Conservation (phyloP, 352 stramenopile species). For the Globisporangium orthogonon region DNA sequence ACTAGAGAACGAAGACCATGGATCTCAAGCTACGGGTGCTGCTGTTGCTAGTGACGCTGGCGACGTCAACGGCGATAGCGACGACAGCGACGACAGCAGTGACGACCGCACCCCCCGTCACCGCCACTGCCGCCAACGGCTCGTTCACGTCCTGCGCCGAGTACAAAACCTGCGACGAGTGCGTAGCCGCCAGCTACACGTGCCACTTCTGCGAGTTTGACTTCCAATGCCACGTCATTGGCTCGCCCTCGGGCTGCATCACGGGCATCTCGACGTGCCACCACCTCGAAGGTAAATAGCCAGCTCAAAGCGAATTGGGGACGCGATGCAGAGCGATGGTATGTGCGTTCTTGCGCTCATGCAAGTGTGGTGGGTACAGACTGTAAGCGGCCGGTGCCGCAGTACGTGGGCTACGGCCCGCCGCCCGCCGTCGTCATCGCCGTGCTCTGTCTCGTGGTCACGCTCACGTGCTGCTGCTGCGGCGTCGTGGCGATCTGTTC, state of each 20-base stretch:
- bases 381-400: constrained; percentile 61
- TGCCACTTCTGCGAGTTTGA: constrained; percentile 84
- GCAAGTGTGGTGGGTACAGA: constrained; percentile 22
- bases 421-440: constrained; percentile 78
- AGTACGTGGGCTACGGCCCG: constrained; percentile 78
- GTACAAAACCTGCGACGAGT: constrained; percentile 72
- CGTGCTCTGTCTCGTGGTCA: constrained; percentile 76
- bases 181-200: constrained; percentile 58
- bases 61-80: no score
- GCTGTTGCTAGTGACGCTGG: not conserved
- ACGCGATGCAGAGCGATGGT: no score
- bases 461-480: constrained; percentile 77
- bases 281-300: constrained; percentile 52
- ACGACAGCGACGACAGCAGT: not conserved
- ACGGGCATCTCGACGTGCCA: constrained; percentile 75
- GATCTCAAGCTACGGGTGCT: not conserved
- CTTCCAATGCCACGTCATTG: constrained; percentile 80
- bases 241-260: constrained; percentile 54
- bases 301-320: no score
- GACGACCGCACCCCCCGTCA: no score
- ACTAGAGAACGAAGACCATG: not conserved
- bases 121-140: constrained; percentile 1
- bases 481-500: constrained; percentile 73
- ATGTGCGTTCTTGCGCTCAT: no score
- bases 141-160: constrained; percentile 24